Conservation (phyloP, 768 basidiomycete species). For the Termitomyces sp. region DNA sequence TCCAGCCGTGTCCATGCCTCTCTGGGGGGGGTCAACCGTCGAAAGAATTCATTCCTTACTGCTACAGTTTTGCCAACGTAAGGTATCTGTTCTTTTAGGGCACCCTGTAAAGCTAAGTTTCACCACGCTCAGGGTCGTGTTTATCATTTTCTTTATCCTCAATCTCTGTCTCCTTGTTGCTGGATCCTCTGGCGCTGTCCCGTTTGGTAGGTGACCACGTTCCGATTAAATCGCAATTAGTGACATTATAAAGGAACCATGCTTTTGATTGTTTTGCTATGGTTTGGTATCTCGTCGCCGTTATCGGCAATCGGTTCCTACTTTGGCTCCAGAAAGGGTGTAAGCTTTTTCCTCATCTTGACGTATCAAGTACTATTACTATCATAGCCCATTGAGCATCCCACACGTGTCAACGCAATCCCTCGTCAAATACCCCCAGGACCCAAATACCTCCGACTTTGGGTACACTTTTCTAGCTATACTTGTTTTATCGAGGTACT, state of each 20-base stretch:
- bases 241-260: slow-evolving; percentile 56
- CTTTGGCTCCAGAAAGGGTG: slow-evolving; percentile 83
- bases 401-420: slow-evolving; percentile 87
- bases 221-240: not conserved
- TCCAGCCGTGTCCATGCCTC: slow-evolving; percentile 80
- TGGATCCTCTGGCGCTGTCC: slow-evolving; percentile 91
- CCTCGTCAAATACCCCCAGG: slow-evolving; percentile 92
- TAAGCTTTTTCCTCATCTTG: slow-evolving; percentile 29
- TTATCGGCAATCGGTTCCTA: slow-evolving; percentile 83
- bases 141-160: slow-evolving; percentile 81
- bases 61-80: slow-evolving; percentile 87
- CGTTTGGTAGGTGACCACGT: slow-evolving; percentile 61
- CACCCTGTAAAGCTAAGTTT: not conserved
- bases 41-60: slow-evolving; percentile 82
- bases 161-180: slow-evolving; percentile 84
- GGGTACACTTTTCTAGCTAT: slow-evolving; percentile 42
- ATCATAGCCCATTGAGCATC: slow-evolving; percentile 64
- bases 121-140: slow-evolving; percentile 56
- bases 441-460: slow-evolving; percentile 79
- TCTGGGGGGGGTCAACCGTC: slow-evolving; percentile 70
- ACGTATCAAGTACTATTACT: not conserved
- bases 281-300: slow-evolving; percentile 94
- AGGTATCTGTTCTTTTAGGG: slow-evolving; percentile 17
- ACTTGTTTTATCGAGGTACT: not conserved
- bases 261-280: slow-evolving; percentile 75